Conservation (phyloP, 805 yeast genomes). For the Metschnikowia colocasiae region DNA sequence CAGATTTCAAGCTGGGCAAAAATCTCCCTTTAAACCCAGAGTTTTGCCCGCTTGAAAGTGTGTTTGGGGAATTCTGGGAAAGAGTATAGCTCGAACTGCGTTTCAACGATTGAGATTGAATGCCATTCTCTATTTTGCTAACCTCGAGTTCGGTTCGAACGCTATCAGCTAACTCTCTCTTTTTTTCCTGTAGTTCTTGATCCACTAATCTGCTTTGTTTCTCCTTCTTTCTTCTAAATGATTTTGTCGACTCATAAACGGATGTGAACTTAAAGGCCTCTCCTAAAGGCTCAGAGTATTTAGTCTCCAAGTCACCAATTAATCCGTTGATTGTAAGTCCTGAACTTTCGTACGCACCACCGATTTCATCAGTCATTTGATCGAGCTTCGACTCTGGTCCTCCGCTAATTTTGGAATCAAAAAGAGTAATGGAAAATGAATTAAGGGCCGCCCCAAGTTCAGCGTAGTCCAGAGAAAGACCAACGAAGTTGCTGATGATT, state of each 20-base stretch:
- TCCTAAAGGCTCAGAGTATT: slow-evolving; percentile 64
- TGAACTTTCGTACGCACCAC: slow-evolving; percentile 78
- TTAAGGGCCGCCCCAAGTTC: slow-evolving; percentile 66
- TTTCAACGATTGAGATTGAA: slow-evolving; percentile 21
- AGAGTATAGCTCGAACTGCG: slow-evolving; percentile 20
- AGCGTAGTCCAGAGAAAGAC: slow-evolving; percentile 61
- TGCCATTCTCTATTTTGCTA: slow-evolving; percentile 23
- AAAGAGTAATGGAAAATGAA: slow-evolving; percentile 48
- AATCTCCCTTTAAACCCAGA: slow-evolving; percentile 35
- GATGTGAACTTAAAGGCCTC: slow-evolving; percentile 66
- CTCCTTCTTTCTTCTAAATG: slow-evolving; percentile 48
- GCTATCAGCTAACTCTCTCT: slow-evolving; percentile 29
- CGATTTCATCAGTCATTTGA: slow-evolving; percentile 64
- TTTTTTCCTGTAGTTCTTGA: slow-evolving; percentile 30
- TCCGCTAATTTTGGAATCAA: slow-evolving; percentile 26
- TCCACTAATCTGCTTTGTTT: slow-evolving; percentile 33
- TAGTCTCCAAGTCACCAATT: slow-evolving; percentile 50
- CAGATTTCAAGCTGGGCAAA: slow-evolving; percentile 50
- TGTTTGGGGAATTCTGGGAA: slow-evolving; percentile 1
- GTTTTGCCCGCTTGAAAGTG: slow-evolving; percentile 1
- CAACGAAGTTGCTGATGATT: slow-evolving; percentile 51
- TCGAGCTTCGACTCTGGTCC: slow-evolving; percentile 28
- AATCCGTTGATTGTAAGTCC: slow-evolving; percentile 50
- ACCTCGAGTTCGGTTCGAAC: slow-evolving; percentile 30
- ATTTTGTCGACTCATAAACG: slow-evolving; percentile 54